These are phyloP conservation scores for Chaetomiaceae sp. DNA, from an alignment of 2,329 filamentous ascomycete genomes.

Conservation along the genomic window DNA sequence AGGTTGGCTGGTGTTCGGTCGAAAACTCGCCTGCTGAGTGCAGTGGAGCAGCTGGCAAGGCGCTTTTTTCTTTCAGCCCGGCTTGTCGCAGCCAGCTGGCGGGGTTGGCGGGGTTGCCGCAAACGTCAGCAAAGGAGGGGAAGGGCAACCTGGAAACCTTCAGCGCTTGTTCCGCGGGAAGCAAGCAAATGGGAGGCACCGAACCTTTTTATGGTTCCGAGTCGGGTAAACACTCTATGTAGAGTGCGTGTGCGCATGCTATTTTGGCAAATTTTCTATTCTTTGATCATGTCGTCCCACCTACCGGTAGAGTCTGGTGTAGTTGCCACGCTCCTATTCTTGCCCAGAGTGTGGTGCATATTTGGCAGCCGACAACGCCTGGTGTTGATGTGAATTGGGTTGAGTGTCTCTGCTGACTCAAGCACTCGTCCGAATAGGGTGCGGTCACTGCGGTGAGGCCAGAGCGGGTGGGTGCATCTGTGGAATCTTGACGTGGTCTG, in stretches of 20 bases:
- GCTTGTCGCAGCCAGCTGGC: no score
- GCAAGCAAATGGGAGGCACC: slow-evolving; percentile 8
- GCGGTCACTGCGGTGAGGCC: slow-evolving; percentile 1
- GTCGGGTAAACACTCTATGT: slow-evolving; percentile 4
- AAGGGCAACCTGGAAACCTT: not conserved
- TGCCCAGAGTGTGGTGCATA: not conserved
- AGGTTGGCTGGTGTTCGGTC: no score
- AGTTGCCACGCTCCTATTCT: not conserved
- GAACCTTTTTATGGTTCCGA: slow-evolving; percentile 9
- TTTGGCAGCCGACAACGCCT: not conserved
- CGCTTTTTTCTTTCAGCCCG: slow-evolving; percentile 6
- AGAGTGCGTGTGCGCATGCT: no score
- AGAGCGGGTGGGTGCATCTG: slow-evolving; percentile 3
- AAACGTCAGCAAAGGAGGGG: slow-evolving; percentile 11
- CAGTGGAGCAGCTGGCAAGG: no score
- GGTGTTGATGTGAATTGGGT: no score
- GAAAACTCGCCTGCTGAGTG: no score
- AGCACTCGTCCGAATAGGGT: not conserved
- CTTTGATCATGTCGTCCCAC: not conserved
- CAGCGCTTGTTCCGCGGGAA: slow-evolving; percentile 6
- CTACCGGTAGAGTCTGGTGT: not conserved
- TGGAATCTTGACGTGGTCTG: not conserved
- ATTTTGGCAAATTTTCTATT: slow-evolving; percentile 4
- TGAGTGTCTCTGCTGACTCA: not conserved
- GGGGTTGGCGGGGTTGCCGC: not conserved